Base-by-base conservation (phyloP, 2,329 filamentous ascomycete species). In the Alternaria longipes region DNA sequence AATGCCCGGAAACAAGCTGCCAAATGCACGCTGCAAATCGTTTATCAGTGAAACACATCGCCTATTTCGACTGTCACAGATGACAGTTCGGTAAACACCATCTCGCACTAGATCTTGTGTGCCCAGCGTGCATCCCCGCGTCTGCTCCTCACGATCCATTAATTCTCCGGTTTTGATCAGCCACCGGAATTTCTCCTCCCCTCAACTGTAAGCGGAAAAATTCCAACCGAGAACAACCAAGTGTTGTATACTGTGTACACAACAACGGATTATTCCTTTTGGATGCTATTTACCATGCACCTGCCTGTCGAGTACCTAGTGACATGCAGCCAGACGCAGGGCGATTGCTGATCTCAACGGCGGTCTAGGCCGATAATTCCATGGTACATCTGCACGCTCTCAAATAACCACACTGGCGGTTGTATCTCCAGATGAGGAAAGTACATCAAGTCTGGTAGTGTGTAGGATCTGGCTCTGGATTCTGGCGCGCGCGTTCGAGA, bases 361-460 rank as follows among this genome's bases (percentile, higher is more conserved):
- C 54, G 54, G 54, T 42, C 54, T 41, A 36, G 44, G 54, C 54
- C 45, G 34, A 56, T 47, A 40, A 40, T 49, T 34, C 42, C 24
- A 56, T 49, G 53, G 42, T 24, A 38, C 22, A 30, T 36, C 11
- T 36, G 4, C 20, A n/a, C 24, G 20, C 20, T 36, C 14, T 14
- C 46, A 50, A 26, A 50, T 14, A 26, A 36, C 20, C 28, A 24
- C 22, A 14, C 46, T 26, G 51, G 51, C 56, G 56, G 56, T 18
- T 55, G 12, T 24, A 11, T 36, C 55, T 55, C 56, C 56, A 8
- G 16, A 42, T 49, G 18, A 38, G 56, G 56, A 41, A 59, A 55
- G 56, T 55, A 22, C 12, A 55, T 44, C 11, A 8, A 28, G 36
- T 5, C 8, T 26, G 34, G 30, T 38, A 46, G 50, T 36, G 8